phyloP scores from a whole-genome alignment of 345 rosid species.

The Salix caprea region DNA sequence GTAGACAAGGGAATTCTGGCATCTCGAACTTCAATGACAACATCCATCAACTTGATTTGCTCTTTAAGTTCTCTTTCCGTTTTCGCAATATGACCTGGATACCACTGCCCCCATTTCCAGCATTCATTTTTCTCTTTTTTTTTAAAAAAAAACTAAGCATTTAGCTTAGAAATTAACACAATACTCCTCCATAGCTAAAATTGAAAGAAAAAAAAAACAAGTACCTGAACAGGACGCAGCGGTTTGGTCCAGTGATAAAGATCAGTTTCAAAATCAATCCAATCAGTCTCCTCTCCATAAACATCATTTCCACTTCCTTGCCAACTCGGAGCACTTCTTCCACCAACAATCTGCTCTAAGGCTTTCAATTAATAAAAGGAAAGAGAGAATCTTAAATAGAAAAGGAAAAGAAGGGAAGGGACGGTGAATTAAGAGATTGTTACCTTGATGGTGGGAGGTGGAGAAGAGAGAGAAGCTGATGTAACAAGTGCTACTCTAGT shows the following conservation, averaged over 20 bases:
- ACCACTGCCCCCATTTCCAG: constrained; percentile 54
- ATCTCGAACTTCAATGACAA: constrained; percentile 86
- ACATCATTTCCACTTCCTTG: constrained; percentile 36
- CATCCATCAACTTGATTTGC: constrained; percentile 93
- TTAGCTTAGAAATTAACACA: not conserved
- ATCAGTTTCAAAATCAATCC: constrained; percentile 72
- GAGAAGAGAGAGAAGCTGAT: constrained; percentile 42
- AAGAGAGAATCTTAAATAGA: not conserved
- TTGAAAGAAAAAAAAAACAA: not conserved
- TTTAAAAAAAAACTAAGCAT: not conserved
- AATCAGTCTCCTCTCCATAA: constrained; percentile 46
- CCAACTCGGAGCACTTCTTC: constrained; percentile 35
- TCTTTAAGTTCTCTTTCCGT: constrained; percentile 86
- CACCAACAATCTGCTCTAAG: constrained; percentile 61
- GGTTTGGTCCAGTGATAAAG: constrained; percentile 64
- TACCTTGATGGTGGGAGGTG: constrained; percentile 55
- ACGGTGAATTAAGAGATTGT: not conserved
- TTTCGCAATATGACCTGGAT: constrained; percentile 97
- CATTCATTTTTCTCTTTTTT: not conserved
- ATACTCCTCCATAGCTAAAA: too few species aligned
- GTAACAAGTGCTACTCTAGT: constrained; percentile 29
- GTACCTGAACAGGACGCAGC: constrained; percentile 82
- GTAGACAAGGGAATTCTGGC: constrained; percentile 93
- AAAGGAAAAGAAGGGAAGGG: not conserved
- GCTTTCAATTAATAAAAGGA: not conserved